Conservation (phyloP, 768 basidiomycete genomes). For the Termitomyces sp. region DNA sequence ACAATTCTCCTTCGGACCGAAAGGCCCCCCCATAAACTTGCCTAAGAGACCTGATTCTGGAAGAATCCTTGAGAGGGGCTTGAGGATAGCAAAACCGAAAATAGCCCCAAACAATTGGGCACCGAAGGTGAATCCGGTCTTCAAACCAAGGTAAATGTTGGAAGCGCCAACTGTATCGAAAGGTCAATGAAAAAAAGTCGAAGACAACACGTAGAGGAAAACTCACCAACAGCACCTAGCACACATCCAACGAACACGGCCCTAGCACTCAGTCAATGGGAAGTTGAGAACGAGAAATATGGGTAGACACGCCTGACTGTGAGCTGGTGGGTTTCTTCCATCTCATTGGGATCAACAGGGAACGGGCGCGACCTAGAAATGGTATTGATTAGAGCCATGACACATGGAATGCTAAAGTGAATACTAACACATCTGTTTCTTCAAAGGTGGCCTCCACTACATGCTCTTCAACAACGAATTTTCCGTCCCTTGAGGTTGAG, state of each 20-base stretch:
- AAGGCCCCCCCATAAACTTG: slow-evolving; percentile 45
- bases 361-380: slow-evolving; percentile 39
- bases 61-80: slow-evolving; percentile 44
- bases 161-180: slow-evolving; percentile 40
- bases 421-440: slow-evolving; percentile 35
- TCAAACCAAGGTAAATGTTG: slow-evolving; percentile 64
- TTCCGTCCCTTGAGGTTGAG: slow-evolving; percentile 19
- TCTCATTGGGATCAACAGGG: slow-evolving; percentile 43
- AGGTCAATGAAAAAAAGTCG: neutral
- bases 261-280: slow-evolving; percentile 14
- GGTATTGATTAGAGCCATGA: neutral
- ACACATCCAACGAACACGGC: slow-evolving; percentile 44
- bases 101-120: slow-evolving; percentile 58
- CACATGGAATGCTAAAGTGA: neutral
- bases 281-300: neutral
- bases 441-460: slow-evolving; percentile 20
- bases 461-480: slow-evolving; percentile 17
- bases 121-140: slow-evolving; percentile 66
- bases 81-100: slow-evolving; percentile 57
- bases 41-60: slow-evolving; percentile 42
- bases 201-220: neutral
- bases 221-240: slow-evolving; percentile 41
- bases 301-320: slow-evolving; percentile 31
- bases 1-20: slow-evolving; percentile 65
- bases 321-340: slow-evolving; percentile 46